These are phyloP conservation scores for Plasmodium sp. DNA, from an alignment of 169 alveolate genomes.

Conservation along the genomic window DNA sequence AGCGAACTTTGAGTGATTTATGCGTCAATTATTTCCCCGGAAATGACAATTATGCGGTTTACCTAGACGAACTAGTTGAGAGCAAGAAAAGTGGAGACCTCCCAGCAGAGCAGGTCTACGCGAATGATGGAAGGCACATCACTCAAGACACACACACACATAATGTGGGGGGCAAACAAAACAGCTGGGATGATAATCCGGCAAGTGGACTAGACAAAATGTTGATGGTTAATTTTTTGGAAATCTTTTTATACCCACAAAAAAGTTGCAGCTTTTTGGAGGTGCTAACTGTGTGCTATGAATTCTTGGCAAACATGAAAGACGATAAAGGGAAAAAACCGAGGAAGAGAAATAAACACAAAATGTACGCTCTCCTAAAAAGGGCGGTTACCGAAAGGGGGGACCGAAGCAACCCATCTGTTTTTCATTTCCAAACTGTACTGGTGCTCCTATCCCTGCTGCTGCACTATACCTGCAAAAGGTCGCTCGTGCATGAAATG, in stretches of 20 bases:
- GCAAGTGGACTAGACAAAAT: neutral
- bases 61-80: constrained; percentile 3
- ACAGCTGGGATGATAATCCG: neutral
- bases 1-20: constrained; percentile 13
- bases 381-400: neutral
- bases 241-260: constrained; percentile 57
- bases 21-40: constrained; percentile 67
- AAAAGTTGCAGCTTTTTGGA: constrained; percentile 43
- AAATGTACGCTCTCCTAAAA: constrained; percentile 22
- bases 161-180: neutral
- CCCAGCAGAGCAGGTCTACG: neutral
- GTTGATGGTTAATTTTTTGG: constrained; percentile 9
- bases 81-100: neutral
- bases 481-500: constrained; percentile 50
- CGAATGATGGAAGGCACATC: neutral
- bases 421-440: constrained; percentile 15
- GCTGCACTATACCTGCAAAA: constrained; percentile 25
- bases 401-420: neutral
- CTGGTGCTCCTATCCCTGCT: constrained; percentile 31
- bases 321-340: neutral
- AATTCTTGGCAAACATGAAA: constrained; percentile 39
- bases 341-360: constrained; percentile 2
- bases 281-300: constrained; percentile 51
- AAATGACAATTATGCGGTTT: constrained; percentile 18
- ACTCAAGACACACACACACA: neutral